Base-by-base conservation (phyloP, 257 asterid genomes). In the Rauvolfia tetraphylla region DNA sequence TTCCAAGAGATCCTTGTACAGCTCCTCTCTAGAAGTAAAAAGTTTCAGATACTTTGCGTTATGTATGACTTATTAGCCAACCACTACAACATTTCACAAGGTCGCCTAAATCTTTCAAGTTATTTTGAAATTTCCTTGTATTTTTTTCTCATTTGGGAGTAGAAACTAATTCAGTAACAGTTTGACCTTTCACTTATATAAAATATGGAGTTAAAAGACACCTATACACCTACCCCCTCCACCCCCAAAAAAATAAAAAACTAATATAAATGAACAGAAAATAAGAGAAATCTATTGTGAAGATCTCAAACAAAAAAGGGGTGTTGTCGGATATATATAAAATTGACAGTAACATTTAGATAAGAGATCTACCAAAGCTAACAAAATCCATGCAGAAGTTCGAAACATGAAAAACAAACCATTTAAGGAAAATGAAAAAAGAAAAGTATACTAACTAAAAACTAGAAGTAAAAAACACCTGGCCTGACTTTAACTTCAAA, bases 401-500 rank as follows among this genome's bases (percentile, higher is more conserved):
- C 10, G 8, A 42, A 42, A 9, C 49, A 44, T 10, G 49, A 4
- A 56, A 56, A 56, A n/a, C 9, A 69, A 3, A 44, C 14, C 12
- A 57, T n/a, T 31, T 11, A 71, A 18, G 36, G 9, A 12, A 71
- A 46, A 71, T 20, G n/a, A 56, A 56, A 20, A 61, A 71, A 58
- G 46, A 53, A 33, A 23, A 9, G 66, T 25, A 54, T 18, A 20
- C 27, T 18, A 18, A n/a, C 33, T 71, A 58, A 39, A 75, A 54
- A 97, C 90, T 78, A 93, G 97, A 93, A 78, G 85, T 91, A 91
- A 70, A 93, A 97, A 87, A 91, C 91, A 86, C 71, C 98, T 96
- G 0, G 94, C 96, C 83, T 92, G 63, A 93, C 97, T 25, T 88
- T 86, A 72, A 91, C 96, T 87, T 93, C 94, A 81, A 83, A 90